A percentile compares a stretch with the other conserved stretches of the same genome.
These are phyloP conservation scores for Parastagonospora nodorum DNA, from an alignment of 2,329 filamentous ascomycete species.

Conservation along the genomic window DNA sequence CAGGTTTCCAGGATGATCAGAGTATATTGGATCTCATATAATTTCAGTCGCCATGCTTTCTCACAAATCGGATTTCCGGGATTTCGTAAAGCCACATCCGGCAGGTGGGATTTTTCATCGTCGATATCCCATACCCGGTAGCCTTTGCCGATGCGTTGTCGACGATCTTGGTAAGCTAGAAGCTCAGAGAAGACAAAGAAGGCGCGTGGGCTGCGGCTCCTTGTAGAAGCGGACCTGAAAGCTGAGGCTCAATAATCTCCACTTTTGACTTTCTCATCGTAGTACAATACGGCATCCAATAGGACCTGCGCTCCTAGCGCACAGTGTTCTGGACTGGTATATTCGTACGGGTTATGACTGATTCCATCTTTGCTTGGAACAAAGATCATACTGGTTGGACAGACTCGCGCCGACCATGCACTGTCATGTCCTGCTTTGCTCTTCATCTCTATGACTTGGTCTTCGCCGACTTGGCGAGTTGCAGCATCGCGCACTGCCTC, in stretches of 20 bases:
- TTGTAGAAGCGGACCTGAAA: not conserved
- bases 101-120: not conserved
- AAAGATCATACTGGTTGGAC: constrained; percentile 51
- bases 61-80: constrained; percentile 1
- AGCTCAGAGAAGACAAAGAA: not conserved
- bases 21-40: constrained; percentile 11
- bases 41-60: not conserved
- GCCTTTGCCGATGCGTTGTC: not conserved
- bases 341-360: constrained; percentile 52
- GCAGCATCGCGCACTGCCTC: constrained; percentile 26
- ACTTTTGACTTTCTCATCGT: constrained; percentile 23
- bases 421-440: constrained; percentile 34
- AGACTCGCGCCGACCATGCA: constrained; percentile 33
- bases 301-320: constrained; percentile 53
- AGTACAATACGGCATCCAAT: constrained; percentile 42
- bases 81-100: constrained; percentile 10
- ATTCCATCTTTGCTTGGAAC: constrained; percentile 51
- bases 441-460: constrained; percentile 34
- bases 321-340: constrained; percentile 50
- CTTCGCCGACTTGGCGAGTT: constrained; percentile 16
- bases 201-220: not conserved
- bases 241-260: constrained; percentile 14
- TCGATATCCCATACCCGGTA: not conserved
- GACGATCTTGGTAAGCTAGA: not conserved
- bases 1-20: not conserved